Conservation (phyloP, 352 stramenopile genomes). For the Phytophthora foliorum region DNA sequence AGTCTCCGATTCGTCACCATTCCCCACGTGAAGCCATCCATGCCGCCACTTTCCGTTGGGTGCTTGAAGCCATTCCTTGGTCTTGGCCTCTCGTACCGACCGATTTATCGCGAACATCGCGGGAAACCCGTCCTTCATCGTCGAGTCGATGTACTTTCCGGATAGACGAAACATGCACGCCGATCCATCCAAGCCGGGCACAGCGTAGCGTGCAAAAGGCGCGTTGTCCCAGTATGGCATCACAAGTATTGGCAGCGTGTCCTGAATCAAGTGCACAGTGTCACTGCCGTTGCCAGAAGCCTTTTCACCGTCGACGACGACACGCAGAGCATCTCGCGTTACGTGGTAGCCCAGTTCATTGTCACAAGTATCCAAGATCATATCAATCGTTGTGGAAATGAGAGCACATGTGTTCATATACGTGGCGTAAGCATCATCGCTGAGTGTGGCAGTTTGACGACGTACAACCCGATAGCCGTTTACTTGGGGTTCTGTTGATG, state of each 20-base stretch:
- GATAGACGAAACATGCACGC: conserved; percentile 55
- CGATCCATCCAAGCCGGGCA: conserved; percentile 46
- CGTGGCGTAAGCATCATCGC: conserved; percentile 16
- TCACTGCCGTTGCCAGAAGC: conserved; percentile 19
- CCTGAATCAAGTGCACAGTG: conserved; percentile 33
- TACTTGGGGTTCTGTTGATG: conserved; percentile 8
- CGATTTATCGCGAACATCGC: conserved; percentile 36
- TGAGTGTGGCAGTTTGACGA: conserved; percentile 17
- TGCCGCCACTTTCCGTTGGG: conserved; percentile 44
- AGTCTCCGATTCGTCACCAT: conserved; percentile 30
- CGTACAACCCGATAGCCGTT: conserved; percentile 43
- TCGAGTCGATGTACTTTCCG: conserved; percentile 44
- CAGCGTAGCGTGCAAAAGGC: conserved; percentile 29
- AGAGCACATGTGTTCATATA: conserved; percentile 41
- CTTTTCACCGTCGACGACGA: conserved; percentile 35
- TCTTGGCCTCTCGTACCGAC: conserved; percentile 39
- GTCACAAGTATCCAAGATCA: conserved; percentile 40
- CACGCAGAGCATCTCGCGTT: conserved; percentile 31
- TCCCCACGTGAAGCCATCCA: conserved; percentile 51
- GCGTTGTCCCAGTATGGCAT: conserved; percentile 59
- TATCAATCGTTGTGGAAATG: conserved; percentile 36
- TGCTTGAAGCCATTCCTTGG: conserved; percentile 45
- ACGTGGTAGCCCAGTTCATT: conserved; percentile 40
- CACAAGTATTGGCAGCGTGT: conserved; percentile 53
- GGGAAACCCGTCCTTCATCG: conserved; percentile 5